A percentile compares a stretch with the other conserved stretches of the same genome.
Evolutionary conservation across 192 early-diverging fungal genomes (phyloP).

Genomic region (Coemansia asiatica): DNA sequence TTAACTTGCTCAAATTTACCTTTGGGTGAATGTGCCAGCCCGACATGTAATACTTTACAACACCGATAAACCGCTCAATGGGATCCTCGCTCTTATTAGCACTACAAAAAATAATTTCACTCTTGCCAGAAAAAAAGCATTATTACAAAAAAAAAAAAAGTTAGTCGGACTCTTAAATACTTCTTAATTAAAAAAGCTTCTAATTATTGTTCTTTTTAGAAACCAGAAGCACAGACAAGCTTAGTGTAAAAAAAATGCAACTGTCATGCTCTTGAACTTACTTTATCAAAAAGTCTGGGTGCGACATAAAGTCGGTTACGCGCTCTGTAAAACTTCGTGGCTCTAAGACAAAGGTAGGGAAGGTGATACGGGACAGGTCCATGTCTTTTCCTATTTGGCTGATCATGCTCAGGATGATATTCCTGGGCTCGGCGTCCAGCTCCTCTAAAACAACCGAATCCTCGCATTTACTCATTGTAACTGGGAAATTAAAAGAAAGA

Average conservation of each 20-base stretch:
- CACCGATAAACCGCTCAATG: constrained; percentile 72
- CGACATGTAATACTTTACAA: constrained; percentile 83
- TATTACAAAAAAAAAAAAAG: constrained; percentile 4
- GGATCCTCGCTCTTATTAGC: constrained; percentile 69
- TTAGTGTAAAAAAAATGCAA: too few relatives aligned
- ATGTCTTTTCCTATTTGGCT: constrained; percentile 83
- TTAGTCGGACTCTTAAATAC: neutral
- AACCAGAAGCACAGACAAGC: too few relatives aligned
- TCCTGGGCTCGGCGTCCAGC: constrained; percentile 76
- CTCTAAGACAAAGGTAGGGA: constrained; percentile 95
- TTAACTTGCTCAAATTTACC: constrained; percentile 45
- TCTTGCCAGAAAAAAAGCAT: too few relatives aligned
- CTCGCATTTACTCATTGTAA: constrained; percentile 38
- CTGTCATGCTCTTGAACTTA: constrained; percentile 36
- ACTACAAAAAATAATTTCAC: constrained; percentile 59
- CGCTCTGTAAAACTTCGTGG: constrained; percentile 91
- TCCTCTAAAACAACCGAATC: constrained; percentile 66
- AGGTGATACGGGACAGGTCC: constrained; percentile 90
- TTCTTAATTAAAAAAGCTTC: neutral
- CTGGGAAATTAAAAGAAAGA: constrained; percentile 2
- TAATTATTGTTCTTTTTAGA: too few relatives aligned
- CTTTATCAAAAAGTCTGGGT: constrained; percentile 78
- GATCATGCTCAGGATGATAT: constrained; percentile 86
- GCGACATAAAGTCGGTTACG: constrained; percentile 94
- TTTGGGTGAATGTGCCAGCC: constrained; percentile 93